Base-by-base conservation (phyloP, 148 eudicot genomes). In the Rheum nobile region DNA sequence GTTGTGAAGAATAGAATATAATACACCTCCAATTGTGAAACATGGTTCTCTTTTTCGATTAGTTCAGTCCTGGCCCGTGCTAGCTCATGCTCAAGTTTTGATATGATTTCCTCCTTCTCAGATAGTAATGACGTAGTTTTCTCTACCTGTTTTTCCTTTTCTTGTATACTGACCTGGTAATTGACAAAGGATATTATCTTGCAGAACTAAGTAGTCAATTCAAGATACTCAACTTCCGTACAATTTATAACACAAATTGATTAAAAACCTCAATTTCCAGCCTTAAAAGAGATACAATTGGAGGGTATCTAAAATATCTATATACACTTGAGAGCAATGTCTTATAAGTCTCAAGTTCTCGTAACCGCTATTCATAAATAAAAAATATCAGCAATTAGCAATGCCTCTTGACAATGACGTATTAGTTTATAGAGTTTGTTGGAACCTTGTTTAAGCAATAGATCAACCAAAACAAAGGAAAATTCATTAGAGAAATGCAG, bases 71-170 rank as follows among this genome's bases (percentile, higher is more conserved):
- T 90, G 76, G 81, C 83, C 42, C 84, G 85, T 35, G 75, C 76
- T 42, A 95, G 78, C 17, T 90, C 98, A 68, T 83, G 91, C 82
- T 95, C 91, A 70, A 95, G 77, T 61, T 80, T 82, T 38, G 85
- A 79, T 52, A 88, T 80, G 57, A 77, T 67, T 34, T 81, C 85
- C 72, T 88, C 84, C 80, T 87, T 89, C 80, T 87, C 88, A 19
- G 87, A 77, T 43, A 85, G 41, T 61, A 68, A 78, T 79, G 81
- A 89, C 72, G 74, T 82, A 2, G 78, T 50, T 76, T 91, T 90
- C 76, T 87, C 96, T 41, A 90, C 74, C 71, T 87, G 81, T 9
- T 76, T 77, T 75, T 91, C 96, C 80, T 85, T 95, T 77, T 85
- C 91, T 76, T 67, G 79, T 71, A 86, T 68, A 76, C 67, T 89